Evolutionary conservation across 2,329 filamentous ascomycete species (phyloP).

Genomic region (Grosmannia clavigera): DNA sequence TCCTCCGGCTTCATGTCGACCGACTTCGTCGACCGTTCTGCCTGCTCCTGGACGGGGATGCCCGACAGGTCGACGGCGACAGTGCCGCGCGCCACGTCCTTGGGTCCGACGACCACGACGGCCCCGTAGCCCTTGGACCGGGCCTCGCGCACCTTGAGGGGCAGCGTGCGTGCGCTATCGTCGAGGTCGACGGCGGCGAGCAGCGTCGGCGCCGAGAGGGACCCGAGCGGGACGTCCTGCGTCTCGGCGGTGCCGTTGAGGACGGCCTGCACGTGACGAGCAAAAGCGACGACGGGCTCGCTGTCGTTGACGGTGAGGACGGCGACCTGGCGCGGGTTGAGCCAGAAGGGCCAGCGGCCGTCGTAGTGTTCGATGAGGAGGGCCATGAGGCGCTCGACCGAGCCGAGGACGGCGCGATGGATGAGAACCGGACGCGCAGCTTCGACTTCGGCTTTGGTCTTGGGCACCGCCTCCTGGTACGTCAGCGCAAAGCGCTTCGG

Average conservation of each 20-base stretch:
- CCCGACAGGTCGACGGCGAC: conserved; percentile 34
- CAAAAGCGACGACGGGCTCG: conserved; percentile 38
- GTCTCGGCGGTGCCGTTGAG: conserved; percentile 30
- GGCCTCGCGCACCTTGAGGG: conserved; percentile 62
- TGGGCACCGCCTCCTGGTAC: conserved; percentile 44
- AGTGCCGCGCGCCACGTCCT: conserved; percentile 46
- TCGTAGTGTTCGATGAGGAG: conserved; percentile 73
- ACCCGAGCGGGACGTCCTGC: not conserved
- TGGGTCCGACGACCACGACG: conserved; percentile 59
- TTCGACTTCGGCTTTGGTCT: conserved; percentile 32
- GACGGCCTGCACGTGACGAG: conserved; percentile 32
- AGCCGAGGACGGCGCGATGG: conserved; percentile 74
- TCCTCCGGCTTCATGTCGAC: conserved; percentile 28
- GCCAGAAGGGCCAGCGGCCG: conserved; percentile 77
- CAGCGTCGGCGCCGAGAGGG: conserved; percentile 32
- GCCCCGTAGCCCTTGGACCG: conserved; percentile 59
- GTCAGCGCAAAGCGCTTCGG: conserved; percentile 69
- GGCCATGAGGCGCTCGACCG: conserved; percentile 73
- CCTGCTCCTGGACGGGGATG: conserved; percentile 3
- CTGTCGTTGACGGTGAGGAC: conserved; percentile 61
- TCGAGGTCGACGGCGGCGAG: conserved; percentile 58
- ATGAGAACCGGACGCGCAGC: conserved; percentile 61
- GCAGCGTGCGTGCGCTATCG: conserved; percentile 45
- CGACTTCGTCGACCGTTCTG: not conserved
- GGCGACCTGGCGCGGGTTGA: conserved; percentile 66